phyloP scores from a whole-genome alignment of 768 basidiomycete species.

The Coprinopsis marcescibilis region DNA sequence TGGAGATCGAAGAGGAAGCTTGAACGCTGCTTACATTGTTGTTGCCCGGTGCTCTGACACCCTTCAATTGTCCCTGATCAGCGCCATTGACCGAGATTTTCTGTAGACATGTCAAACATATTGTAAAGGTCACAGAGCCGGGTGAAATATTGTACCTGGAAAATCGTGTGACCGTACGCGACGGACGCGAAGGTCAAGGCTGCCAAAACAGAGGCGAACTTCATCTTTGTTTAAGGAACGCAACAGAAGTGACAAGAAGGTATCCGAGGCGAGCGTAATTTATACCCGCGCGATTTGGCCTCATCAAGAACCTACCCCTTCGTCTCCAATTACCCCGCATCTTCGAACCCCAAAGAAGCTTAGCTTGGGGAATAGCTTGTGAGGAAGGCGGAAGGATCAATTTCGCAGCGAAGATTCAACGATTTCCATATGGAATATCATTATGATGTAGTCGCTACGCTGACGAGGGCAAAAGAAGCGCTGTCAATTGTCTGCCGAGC shows the following conservation, averaged over 20 bases:
- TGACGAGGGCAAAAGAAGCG: neutral
- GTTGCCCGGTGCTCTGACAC: constrained; percentile 37
- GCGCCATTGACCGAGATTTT: constrained; percentile 38
- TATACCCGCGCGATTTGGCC: neutral
- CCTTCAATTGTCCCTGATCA: constrained; percentile 37
- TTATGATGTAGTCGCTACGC: neutral
- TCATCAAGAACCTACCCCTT: neutral
- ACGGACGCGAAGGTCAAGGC: constrained; percentile 6
- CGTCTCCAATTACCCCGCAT: constrained; percentile 2
- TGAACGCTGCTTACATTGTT: constrained; percentile 23
- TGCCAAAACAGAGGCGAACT: neutral
- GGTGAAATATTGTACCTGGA: constrained; percentile 3
- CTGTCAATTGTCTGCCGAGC: neutral
- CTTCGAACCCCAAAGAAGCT: neutral
- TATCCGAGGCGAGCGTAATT: neutral
- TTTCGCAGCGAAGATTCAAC: constrained; percentile 1
- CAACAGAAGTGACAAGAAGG: neutral
- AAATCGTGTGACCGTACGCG: constrained; percentile 11
- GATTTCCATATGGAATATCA: neutral
- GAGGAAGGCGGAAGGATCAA: constrained; percentile 1
- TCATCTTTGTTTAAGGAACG: constrained; percentile 2
- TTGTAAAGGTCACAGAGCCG: neutral
- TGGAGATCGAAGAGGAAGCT: neutral
- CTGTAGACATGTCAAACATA: neutral
- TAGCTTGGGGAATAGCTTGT: neutral